Evolutionary conservation across 495 filamentous ascomycete genomes (phyloP).

Genomic region (Penicillium coprophilum): DNA sequence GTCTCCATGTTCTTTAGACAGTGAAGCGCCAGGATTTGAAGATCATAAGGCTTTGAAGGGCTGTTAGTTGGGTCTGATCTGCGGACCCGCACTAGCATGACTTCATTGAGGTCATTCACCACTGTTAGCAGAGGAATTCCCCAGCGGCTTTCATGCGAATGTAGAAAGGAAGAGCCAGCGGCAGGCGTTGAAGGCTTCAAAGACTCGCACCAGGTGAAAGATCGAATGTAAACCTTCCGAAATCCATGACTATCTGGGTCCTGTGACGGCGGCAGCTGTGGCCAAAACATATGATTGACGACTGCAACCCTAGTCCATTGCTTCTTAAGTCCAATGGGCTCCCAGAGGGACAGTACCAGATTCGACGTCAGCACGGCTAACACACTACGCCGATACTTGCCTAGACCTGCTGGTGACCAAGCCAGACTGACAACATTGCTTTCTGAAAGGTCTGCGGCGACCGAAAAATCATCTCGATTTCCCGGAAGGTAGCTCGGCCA

Average conservation of each 20-base stretch:
- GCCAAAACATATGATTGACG: conserved; percentile 39
- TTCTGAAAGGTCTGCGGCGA: conserved; percentile 62
- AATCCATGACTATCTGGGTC: conserved; percentile 16
- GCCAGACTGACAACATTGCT: conserved; percentile 51
- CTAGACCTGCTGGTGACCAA: conserved; percentile 64
- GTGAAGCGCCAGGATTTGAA: conserved; percentile 30
- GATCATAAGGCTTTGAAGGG: conserved; percentile 13
- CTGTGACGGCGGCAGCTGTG: conserved; percentile 19
- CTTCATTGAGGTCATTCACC: conserved; percentile 45
- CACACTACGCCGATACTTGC: conserved; percentile 55
- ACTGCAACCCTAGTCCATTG: conserved; percentile 48
- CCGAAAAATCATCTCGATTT: conserved; percentile 51
- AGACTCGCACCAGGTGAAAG: conserved; percentile 45
- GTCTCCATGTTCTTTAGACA: conserved; percentile 15
- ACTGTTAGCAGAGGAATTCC: conserved; percentile 39
- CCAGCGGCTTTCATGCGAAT: conserved; percentile 39
- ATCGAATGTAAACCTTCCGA: conserved; percentile 36
- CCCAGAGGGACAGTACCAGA: conserved; percentile 49
- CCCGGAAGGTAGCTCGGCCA: conserved; percentile 49
- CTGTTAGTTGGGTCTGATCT: conserved; percentile 3
- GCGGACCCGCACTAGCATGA: conserved; percentile 31
- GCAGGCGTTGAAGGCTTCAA: conserved; percentile 24
- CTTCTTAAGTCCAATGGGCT: conserved; percentile 34
- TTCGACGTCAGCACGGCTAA: conserved; percentile 63
- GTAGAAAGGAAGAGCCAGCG: conserved; percentile 4